Base-by-base conservation (phyloP, 2,329 filamentous ascomycete genomes). In the Ascochyta koolunga region DNA sequence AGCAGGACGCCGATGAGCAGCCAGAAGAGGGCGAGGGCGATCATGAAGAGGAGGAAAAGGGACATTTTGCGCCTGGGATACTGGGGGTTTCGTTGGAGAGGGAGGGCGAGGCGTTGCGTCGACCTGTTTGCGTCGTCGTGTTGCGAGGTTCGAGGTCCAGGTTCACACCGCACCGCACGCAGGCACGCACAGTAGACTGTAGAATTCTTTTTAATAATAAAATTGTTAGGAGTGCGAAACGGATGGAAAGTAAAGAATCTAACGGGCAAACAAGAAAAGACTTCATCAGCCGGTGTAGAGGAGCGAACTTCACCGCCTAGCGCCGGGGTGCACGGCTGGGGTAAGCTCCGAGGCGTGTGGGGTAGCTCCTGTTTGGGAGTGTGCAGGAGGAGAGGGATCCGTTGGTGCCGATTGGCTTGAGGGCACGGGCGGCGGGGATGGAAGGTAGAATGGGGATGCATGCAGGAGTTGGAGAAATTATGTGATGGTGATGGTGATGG, bases 1-100 rank as follows among this genome's bases (percentile, higher is more conserved):
- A 67, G 53, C 25, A 61, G 24, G 11, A 64, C 13, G 10, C 64
- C 64, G 15, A 66, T 50, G 22, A 42, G 22, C 15, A 52, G 49
- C 64, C 64, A 67, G 31, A 50, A 54, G 11, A 47, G 8, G 19
- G 64, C 64, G 29, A 66, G 31, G 11, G 59, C 22, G n/a, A 67
- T n/a, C 31, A 59, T 13, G 36, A 67, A 55, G 33, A 50, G 51
- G 24, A 64, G 35, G 45, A 64, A 57, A 18, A 55, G 25, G 19
- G n/a, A 33, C 49, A 59, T 33, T 49, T 15, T 13, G 10, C 0
- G 13, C 15, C 10, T 13, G 3, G 16, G 16, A 31, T n/a, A n/a
- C n/a, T n/a, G n/a, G n/a, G n/a, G n/a, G n/a, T n/a, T n/a, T 16
- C 9, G 24, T 31, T 22, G 9, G n/a, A 16, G n/a, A n/a, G n/a